Conservation (phyloP, 345 rosid species). For the Syzygium jambos region DNA sequence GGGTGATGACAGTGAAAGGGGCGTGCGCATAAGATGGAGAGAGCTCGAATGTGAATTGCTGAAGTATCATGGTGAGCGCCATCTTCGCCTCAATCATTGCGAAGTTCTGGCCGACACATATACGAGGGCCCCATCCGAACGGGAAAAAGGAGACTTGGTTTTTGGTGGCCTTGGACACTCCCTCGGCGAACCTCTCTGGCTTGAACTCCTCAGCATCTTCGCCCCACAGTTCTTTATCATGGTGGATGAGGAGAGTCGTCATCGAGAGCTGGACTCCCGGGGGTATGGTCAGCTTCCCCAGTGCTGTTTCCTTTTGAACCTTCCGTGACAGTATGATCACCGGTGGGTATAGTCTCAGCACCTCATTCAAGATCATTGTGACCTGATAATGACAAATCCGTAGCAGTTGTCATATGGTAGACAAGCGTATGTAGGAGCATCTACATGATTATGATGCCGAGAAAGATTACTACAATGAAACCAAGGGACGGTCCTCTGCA, state of each 20-base stretch:
- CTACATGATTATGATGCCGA: neutral
- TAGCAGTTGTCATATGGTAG: neutral
- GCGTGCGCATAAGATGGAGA: slow-evolving; percentile 52
- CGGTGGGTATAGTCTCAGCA: slow-evolving; percentile 40
- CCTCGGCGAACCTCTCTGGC: slow-evolving; percentile 53
- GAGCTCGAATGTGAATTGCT: slow-evolving; percentile 34
- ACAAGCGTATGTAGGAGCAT: neutral
- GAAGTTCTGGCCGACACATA: slow-evolving; percentile 55
- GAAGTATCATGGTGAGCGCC: slow-evolving; percentile 40
- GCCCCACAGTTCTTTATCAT: slow-evolving; percentile 40
- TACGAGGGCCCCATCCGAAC: slow-evolving; percentile 54
- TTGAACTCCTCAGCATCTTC: slow-evolving; percentile 51
- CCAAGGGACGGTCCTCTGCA: neutral
- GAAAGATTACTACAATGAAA: neutral
- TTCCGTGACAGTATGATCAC: slow-evolving; percentile 4
- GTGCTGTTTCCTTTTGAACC: slow-evolving; percentile 16
- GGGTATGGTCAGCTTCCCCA: slow-evolving; percentile 32
- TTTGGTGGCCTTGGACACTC: slow-evolving; percentile 44
- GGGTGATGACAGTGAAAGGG: slow-evolving; percentile 20
- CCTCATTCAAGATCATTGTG: slow-evolving; percentile 41
- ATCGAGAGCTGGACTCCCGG: slow-evolving; percentile 15
- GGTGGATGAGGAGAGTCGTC: slow-evolving; percentile 26
- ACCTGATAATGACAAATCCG: slow-evolving; percentile 4
- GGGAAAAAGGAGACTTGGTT: slow-evolving; percentile 37
- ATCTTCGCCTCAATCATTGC: slow-evolving; percentile 53